A percentile compares a stretch with the other conserved stretches of the same genome.
Conservation (phyloP, 2,329 filamentous ascomycete genomes). For the Fusarium nurragi region DNA sequence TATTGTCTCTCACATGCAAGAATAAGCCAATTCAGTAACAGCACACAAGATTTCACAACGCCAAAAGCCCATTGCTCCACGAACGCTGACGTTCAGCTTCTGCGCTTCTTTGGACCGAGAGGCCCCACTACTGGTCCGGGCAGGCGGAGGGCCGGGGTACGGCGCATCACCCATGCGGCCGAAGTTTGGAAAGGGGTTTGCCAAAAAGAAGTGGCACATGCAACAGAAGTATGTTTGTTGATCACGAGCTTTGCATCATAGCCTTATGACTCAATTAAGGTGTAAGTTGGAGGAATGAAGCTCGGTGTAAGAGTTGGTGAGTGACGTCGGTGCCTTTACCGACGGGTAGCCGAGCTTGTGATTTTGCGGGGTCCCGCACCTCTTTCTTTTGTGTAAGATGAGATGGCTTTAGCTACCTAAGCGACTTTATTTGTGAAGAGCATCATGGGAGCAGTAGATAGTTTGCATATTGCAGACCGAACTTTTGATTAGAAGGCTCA, state of each 20-base stretch:
- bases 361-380: slow-evolving; percentile 59
- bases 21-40: background rate
- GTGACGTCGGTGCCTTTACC: slow-evolving; percentile 51
- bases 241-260: slow-evolving; percentile 6
- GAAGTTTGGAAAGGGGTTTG: slow-evolving; percentile 2
- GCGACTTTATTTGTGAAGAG: background rate
- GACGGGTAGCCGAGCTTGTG: slow-evolving; percentile 66
- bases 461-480: background rate
- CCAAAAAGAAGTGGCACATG: background rate
- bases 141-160: slow-evolving; percentile 43
- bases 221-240: background rate
- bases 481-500: background rate
- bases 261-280: slow-evolving; percentile 2
- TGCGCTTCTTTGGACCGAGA: slow-evolving; percentile 3
- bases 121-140: slow-evolving; percentile 39
- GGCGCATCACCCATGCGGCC: slow-evolving; percentile 42
- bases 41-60: background rate
- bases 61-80: background rate
- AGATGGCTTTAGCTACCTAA: slow-evolving; percentile 2
- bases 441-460: background rate
- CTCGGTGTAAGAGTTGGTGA: slow-evolving; percentile 13
- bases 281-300: background rate
- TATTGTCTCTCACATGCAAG: slow-evolving; percentile 22
- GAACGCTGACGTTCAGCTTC: slow-evolving; percentile 27
- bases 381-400: background rate